Percentiles rank a stretch among this genome's conserved stretches.
Evolutionary conservation across 495 filamentous ascomycete genomes (phyloP).

Genomic region (Penicillium cosmopolitanum): DNA sequence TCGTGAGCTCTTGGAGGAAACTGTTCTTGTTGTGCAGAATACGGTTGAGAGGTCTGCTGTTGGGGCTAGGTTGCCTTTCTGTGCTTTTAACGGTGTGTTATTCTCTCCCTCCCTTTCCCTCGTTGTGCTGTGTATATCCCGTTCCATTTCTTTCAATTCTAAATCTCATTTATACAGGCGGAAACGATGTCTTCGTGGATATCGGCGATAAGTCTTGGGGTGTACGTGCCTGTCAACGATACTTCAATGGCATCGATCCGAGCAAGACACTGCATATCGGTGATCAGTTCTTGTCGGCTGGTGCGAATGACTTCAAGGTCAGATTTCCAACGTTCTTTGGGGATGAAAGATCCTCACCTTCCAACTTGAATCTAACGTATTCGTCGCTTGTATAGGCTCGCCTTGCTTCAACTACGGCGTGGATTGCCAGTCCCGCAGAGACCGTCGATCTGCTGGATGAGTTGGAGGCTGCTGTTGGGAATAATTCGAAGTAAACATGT

Average conservation of each 20-base stretch:
- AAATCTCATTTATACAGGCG: conserved; percentile 47
- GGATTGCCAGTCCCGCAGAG: conserved; percentile 92
- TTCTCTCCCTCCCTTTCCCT: neutral
- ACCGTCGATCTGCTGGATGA: conserved; percentile 89
- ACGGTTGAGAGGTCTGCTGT: conserved; percentile 79
- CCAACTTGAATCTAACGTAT: neutral
- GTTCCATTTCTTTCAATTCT: no score
- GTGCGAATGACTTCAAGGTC: conserved; percentile 96
- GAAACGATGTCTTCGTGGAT: conserved; percentile 97
- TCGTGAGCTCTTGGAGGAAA: conserved; percentile 92
- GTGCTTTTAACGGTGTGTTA: conserved; percentile 83
- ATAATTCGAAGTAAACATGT: neutral
- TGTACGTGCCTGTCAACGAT: conserved; percentile 88
- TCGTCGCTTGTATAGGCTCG: conserved; percentile 46
- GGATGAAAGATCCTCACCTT: neutral
- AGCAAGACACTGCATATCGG: conserved; percentile 80
- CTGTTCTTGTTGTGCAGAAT: conserved; percentile 90
- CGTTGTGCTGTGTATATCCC: neutral
- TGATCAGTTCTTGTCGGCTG: conserved; percentile 94
- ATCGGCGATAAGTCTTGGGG: conserved; percentile 98
- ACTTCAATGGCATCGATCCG: conserved; percentile 74
- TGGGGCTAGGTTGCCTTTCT: conserved; percentile 79
- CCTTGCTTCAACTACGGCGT: conserved; percentile 70
- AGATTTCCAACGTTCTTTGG: neutral
- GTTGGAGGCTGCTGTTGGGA: conserved; percentile 27